phyloP scores from a whole-genome alignment of 75 land plant genomes.

The Azolla pinnata region DNA sequence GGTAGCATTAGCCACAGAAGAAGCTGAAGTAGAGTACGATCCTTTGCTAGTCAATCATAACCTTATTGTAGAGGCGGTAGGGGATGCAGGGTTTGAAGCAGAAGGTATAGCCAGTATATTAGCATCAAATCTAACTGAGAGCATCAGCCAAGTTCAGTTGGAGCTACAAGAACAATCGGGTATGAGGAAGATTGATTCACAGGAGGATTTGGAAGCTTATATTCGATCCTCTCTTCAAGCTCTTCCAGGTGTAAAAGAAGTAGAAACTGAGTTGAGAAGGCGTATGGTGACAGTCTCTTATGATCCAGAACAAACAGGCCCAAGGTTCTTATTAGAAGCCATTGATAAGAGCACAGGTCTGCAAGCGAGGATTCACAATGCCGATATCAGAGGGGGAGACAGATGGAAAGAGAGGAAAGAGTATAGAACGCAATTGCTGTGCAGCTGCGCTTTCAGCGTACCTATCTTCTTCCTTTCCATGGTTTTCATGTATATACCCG shows the following conservation, averaged over 20 bases:
- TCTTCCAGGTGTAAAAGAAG: conserved; percentile 44
- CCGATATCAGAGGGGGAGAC: conserved; percentile 9
- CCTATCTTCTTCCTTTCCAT: conserved; percentile 27
- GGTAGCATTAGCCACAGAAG: conserved; percentile 70
- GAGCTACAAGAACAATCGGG: conserved; percentile 19
- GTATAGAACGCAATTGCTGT: conserved; percentile 9
- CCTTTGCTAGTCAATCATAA: conserved; percentile 34
- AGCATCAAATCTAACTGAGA: conserved; percentile 57
- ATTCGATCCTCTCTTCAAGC: conserved; percentile 44
- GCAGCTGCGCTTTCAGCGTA: conserved; percentile 22
- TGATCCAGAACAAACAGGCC: conserved; percentile 56
- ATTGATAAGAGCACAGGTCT: conserved; percentile 33
- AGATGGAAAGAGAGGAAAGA: conserved; percentile 21
- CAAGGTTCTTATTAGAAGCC: conserved; percentile 47
- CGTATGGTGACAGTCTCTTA: conserved; percentile 41
- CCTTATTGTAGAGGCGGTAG: conserved; percentile 32
- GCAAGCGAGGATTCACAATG: conserved; percentile 26
- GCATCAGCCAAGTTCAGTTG: conserved; percentile 29
- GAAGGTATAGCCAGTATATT: background rate
- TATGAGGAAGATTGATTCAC: too few relatives aligned
- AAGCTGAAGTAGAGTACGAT: conserved; percentile 60
- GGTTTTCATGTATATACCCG: conserved; percentile 33
- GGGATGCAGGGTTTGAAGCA: conserved; percentile 67
- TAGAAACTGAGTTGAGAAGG: conserved; percentile 17
- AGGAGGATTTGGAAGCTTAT: conserved; percentile 22